Conservation (phyloP, 257 asterid genomes). For the Mitragyna speciosa region DNA sequence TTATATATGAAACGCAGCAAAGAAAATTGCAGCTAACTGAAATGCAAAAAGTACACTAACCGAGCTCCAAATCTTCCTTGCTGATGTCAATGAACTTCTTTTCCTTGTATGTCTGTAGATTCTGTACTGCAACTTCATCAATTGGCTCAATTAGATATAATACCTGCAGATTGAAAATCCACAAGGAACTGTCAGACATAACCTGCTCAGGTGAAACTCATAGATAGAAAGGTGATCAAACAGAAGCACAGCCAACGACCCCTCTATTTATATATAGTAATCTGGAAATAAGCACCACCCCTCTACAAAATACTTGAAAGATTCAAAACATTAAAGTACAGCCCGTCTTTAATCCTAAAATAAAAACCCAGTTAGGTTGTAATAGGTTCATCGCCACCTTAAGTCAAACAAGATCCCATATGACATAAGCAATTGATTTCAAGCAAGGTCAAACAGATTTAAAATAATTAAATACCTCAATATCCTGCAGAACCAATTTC, state of each 20-base stretch:
- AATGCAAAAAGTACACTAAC: constrained; percentile 37
- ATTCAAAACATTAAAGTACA: background rate
- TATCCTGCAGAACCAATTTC: constrained; percentile 81
- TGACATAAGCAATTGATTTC: background rate
- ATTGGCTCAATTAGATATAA: constrained; percentile 89
- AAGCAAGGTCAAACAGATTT: background rate
- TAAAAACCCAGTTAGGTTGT: background rate
- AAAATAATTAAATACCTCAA: constrained; percentile 58
- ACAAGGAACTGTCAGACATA: constrained; percentile 13
- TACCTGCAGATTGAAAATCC: constrained; percentile 48
- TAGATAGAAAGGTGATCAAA: background rate
- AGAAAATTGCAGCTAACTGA: background rate
- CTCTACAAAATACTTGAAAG: background rate
- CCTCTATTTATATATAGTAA: too few species aligned
- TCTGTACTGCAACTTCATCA: constrained; percentile 94
- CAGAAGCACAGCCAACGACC: too few species aligned
- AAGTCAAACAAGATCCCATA: background rate
- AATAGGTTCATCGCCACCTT: background rate
- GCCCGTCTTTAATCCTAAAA: background rate
- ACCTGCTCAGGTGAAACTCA: background rate
- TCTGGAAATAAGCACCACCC: background rate
- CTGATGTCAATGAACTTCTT: constrained; percentile 95
- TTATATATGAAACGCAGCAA: background rate
- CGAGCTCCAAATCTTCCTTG: constrained; percentile 97
- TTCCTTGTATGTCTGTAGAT: constrained; percentile 91